Conservation (phyloP, 2,329 filamentous ascomycete species). For the Sarocladiaceae sp. region DNA sequence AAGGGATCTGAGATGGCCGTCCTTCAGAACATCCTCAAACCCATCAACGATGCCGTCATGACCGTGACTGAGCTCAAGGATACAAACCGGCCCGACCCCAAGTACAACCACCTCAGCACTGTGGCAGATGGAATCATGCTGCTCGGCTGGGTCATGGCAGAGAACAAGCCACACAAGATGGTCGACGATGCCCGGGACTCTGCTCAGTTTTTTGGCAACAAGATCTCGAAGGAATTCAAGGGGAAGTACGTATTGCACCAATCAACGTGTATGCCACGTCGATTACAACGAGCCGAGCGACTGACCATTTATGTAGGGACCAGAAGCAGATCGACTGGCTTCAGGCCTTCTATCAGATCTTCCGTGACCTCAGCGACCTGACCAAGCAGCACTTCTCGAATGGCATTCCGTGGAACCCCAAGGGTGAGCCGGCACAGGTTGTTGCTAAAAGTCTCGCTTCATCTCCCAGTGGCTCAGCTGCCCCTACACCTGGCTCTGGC, state of each 20-base stretch:
- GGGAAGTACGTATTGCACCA: constrained; percentile 41
- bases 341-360: constrained; percentile 85
- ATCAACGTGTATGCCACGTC: background rate
- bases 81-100: constrained; percentile 64
- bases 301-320: constrained; percentile 47
- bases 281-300: background rate
- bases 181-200: constrained; percentile 77
- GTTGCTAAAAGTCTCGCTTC: constrained; percentile 49
- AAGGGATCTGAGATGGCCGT: constrained; percentile 50
- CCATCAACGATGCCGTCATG: constrained; percentile 76
- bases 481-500: constrained; percentile 20
- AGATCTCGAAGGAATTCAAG: constrained; percentile 86
- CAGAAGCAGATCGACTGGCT: constrained; percentile 80
- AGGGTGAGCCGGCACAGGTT: constrained; percentile 66
- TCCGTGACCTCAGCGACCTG: constrained; percentile 76
- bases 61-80: constrained; percentile 77
- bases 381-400: constrained; percentile 75
- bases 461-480: constrained; percentile 20
- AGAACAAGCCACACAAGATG: constrained; percentile 76
- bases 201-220: constrained; percentile 91
- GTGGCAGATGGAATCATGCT: constrained; percentile 87
- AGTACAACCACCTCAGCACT: constrained; percentile 77
- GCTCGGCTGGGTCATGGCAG: constrained; percentile 83
- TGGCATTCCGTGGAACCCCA: constrained; percentile 81
- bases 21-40: constrained; percentile 75